phyloP scores from a whole-genome alignment of 1,139 yeast species.

The Geotrichum cucujoidarum region DNA sequence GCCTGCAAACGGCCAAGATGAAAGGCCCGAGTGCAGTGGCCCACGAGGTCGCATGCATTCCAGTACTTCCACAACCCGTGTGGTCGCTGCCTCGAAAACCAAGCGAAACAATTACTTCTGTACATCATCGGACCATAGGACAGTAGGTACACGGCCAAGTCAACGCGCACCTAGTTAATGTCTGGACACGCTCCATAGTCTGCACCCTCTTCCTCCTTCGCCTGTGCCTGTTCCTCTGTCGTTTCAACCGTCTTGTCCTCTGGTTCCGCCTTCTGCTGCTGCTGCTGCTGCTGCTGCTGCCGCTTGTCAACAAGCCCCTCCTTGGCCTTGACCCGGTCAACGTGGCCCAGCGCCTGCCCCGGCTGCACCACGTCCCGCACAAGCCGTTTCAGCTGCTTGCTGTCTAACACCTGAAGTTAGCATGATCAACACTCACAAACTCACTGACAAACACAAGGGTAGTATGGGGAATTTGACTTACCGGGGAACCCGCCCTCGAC shows the following conservation, averaged over 20 bases:
- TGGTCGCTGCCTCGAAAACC: too few species aligned
- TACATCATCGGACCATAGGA: too few species aligned
- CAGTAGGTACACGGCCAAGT: neutral
- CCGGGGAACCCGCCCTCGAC: constrained; percentile 53
- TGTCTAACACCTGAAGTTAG: constrained; percentile 35
- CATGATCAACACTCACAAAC: neutral
- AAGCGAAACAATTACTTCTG: too few species aligned
- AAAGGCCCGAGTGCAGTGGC: too few species aligned
- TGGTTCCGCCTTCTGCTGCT: neutral
- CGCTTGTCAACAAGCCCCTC: constrained; percentile 1
- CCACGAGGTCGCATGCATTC: too few species aligned
- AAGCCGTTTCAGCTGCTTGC: constrained; percentile 52
- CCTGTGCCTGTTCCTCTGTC: neutral
- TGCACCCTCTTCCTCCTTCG: neutral
- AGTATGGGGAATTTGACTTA: constrained; percentile 13
- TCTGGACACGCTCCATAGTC: constrained; percentile 3
- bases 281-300: neutral
- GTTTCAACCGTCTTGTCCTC: neutral
- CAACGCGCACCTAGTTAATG: neutral
- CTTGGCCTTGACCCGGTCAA: constrained; percentile 28
- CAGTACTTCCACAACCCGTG: too few species aligned
- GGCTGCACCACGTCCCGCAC: constrained; percentile 50
- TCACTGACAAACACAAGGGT: neutral
- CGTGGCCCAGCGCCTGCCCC: constrained; percentile 45
- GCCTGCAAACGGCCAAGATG: neutral